These are phyloP conservation scores for Pelargonium nanum DNA, from an alignment of 345 rosid species.

Conservation along the genomic window DNA sequence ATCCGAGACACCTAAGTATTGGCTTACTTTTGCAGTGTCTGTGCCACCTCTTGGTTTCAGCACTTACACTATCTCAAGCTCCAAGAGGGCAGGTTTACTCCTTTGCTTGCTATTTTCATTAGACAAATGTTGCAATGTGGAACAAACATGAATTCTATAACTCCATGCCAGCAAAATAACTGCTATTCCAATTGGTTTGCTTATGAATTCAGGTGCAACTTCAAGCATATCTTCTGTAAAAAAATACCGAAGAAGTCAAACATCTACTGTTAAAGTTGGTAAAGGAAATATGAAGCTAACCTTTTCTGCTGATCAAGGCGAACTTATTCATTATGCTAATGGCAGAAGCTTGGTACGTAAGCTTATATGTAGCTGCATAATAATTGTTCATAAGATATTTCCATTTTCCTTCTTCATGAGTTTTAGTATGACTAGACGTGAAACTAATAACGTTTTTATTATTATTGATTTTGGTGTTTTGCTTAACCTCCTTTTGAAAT, in stretches of 20 bases:
- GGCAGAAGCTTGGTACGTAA: constrained; percentile 43
- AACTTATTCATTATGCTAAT: constrained; percentile 37
- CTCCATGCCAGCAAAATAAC: neutral
- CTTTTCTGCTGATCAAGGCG: constrained; percentile 39
- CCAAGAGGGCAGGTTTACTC: constrained; percentile 50
- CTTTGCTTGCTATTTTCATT: constrained; percentile 8
- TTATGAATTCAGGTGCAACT: constrained; percentile 38
- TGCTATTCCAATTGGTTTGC: constrained; percentile 6
- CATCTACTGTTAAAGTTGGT: constrained; percentile 50
- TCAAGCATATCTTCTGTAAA: constrained; percentile 42
- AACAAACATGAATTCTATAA: constrained; percentile 8
- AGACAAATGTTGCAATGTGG: constrained; percentile 11
- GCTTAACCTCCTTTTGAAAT: neutral
- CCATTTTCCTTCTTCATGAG: neutral
- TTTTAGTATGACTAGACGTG: neutral
- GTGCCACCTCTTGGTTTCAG: constrained; percentile 90
- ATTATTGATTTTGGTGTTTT: neutral
- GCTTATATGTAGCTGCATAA: too few species aligned
- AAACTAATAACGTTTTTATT: neutral
- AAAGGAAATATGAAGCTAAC: constrained; percentile 63
- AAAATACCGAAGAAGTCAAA: constrained; percentile 27
- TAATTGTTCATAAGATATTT: neutral
- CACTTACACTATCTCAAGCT: constrained; percentile 58
- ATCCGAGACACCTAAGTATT: constrained; percentile 49
- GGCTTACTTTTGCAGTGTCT: constrained; percentile 73